These are phyloP conservation scores for Phytopythium boreale DNA, from an alignment of 352 stramenopile species.

Conservation along the genomic window DNA sequence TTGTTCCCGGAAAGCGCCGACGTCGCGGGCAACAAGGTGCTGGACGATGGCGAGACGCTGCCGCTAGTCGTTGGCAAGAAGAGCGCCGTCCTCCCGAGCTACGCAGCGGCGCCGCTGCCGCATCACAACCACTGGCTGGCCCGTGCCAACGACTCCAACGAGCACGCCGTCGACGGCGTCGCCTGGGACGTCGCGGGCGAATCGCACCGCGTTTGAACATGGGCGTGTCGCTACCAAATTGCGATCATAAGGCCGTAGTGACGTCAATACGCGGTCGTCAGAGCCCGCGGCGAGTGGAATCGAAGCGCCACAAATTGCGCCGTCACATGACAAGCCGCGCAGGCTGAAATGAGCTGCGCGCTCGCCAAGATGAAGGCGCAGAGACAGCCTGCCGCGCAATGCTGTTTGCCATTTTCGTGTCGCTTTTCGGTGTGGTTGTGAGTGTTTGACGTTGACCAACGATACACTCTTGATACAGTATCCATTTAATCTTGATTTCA, in stretches of 20 bases:
- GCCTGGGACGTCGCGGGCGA: background rate
- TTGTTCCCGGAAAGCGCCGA: slow-evolving; percentile 68
- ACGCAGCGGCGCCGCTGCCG: background rate
- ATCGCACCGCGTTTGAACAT: background rate
- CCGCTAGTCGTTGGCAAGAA: slow-evolving; percentile 28
- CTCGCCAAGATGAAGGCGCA: background rate
- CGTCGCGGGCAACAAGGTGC: background rate
- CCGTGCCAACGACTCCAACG: background rate
- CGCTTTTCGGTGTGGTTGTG: background rate
- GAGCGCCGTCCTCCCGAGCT: slow-evolving; percentile 12
- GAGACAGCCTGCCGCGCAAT: background rate
- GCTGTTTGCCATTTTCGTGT: background rate
- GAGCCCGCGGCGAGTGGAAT: background rate
- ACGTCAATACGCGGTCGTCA: background rate
- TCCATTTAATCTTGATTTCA: background rate
- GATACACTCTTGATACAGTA: background rate
- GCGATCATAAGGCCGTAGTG: background rate
- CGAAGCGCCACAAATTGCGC: background rate
- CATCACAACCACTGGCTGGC: background rate
- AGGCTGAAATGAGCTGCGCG: background rate
- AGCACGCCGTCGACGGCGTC: background rate
- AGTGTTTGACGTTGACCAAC: background rate
- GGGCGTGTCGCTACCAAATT: background rate
- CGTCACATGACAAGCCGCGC: background rate
- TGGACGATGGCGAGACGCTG: slow-evolving; percentile 31